phyloP scores from a whole-genome alignment of 1,284 basidiomycete species.

The Phellopilus nigrolimitatus region DNA sequence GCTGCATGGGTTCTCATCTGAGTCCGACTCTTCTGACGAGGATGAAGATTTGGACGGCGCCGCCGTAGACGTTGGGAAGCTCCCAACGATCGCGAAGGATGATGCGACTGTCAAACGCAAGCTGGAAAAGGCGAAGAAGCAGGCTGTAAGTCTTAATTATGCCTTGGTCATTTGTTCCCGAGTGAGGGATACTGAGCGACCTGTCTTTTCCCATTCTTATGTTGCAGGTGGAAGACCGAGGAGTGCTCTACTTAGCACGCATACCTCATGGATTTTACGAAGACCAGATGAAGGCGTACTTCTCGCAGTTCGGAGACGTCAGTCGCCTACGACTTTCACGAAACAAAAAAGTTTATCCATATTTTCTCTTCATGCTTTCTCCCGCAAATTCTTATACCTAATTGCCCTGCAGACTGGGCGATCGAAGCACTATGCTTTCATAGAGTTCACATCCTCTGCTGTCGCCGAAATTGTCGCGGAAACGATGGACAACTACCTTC shows the following conservation, averaged over 20 bases:
- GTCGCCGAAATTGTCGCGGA: slow-evolving; percentile 96
- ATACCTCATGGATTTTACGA: slow-evolving; percentile 98
- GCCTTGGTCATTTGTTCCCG: slow-evolving; percentile 4
- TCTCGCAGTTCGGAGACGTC: slow-evolving; percentile 92
- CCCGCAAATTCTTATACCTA: background rate
- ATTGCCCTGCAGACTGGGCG: slow-evolving; percentile 68
- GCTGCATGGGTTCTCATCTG: slow-evolving; percentile 72
- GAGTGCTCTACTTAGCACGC: slow-evolving; percentile 88
- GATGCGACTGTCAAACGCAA: slow-evolving; percentile 75
- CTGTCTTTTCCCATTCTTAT: slow-evolving; percentile 6
- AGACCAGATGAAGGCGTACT: slow-evolving; percentile 88
- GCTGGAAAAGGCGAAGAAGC: slow-evolving; percentile 78
- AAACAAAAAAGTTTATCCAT: slow-evolving; percentile 85
- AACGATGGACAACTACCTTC: slow-evolving; percentile 98
- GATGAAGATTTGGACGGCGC: slow-evolving; percentile 46
- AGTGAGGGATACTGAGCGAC: background rate
- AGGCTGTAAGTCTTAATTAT: slow-evolving; percentile 51
- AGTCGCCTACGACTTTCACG: slow-evolving; percentile 86
- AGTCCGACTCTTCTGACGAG: slow-evolving; percentile 80
- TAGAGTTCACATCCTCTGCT: slow-evolving; percentile 87
- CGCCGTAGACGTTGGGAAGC: slow-evolving; percentile 56
- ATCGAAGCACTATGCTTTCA: slow-evolving; percentile 95
- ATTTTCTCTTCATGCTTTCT: background rate
- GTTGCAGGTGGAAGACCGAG: slow-evolving; percentile 61
- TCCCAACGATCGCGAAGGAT: slow-evolving; percentile 84